Evolutionary conservation across 495 filamentous ascomycete genomes (phyloP).

Genomic region (Lineolata rhizophorae): DNA sequence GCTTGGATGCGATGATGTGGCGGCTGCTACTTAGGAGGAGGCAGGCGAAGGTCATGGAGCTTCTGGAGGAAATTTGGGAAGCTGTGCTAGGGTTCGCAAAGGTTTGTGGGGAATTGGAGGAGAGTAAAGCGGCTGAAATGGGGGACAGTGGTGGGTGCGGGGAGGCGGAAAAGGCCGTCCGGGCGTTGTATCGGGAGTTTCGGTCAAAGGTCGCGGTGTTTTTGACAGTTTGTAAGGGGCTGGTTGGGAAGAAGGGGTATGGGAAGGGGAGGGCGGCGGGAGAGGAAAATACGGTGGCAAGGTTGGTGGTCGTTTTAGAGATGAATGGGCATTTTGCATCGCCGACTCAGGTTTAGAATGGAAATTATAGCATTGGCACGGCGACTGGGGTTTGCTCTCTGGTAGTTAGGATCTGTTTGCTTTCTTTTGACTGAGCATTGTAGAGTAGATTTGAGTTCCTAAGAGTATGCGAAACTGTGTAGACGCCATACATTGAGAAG

Average conservation of each 20-base stretch:
- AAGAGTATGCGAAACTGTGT: no score
- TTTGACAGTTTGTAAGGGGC: conserved; percentile 34
- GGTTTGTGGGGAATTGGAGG: conserved; percentile 16
- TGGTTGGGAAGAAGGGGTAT: conserved; percentile 35
- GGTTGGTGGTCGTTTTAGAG: conserved; percentile 34
- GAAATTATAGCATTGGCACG: no score
- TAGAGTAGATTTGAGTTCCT: no score
- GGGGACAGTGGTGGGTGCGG: no score
- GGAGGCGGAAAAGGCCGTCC: conserved; percentile 18
- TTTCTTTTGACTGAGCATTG: no score
- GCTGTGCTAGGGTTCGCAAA: conserved; percentile 47
- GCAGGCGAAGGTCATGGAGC: conserved; percentile 44
- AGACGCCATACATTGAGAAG: no score
- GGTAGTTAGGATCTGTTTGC: no score
- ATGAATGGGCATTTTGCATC: conserved; percentile 38
- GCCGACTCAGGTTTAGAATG: no score
- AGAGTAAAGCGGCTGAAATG: no score
- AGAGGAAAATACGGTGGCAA: conserved; percentile 27
- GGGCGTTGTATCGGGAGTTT: conserved; percentile 37
- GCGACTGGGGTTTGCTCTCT: no score
- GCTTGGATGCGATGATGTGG: conserved; percentile 62
- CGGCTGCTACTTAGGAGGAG: conserved; percentile 46
- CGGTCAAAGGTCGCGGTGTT: conserved; percentile 49
- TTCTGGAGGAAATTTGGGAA: conserved; percentile 60
- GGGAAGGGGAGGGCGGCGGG: conserved; percentile 21